Evolutionary conservation across 352 stramenopile species (phyloP).

Genomic region (Globisporangium alternatum): DNA sequence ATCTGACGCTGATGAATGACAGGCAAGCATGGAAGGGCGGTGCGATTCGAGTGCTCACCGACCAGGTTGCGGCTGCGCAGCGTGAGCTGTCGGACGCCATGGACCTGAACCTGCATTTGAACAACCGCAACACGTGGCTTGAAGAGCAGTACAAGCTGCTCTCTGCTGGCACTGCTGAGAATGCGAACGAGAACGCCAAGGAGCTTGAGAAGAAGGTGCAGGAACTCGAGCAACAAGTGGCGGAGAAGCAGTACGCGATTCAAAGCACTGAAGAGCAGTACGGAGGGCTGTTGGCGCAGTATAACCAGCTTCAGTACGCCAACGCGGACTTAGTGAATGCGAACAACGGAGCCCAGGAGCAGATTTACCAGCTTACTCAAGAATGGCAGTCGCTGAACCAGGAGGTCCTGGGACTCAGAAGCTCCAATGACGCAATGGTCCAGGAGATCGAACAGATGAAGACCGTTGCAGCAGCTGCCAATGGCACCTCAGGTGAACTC

Average conservation of each 20-base stretch:
- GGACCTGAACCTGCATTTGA: constrained; percentile 79
- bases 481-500: constrained; percentile 3
- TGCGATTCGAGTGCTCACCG: constrained; percentile 61
- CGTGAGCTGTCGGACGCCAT: constrained; percentile 79
- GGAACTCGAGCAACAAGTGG: constrained; percentile 25
- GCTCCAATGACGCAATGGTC: not conserved
- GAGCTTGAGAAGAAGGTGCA: constrained; percentile 27
- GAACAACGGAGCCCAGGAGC: constrained; percentile 12
- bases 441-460: constrained; percentile 7
- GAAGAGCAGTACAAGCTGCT: constrained; percentile 69
- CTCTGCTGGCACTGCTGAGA: constrained; percentile 22
- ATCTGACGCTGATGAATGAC: not conserved
- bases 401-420: constrained; percentile 10
- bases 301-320: constrained; percentile 12
- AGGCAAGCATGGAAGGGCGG: constrained; percentile 42
- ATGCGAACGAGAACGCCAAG: constrained; percentile 21
- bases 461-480: not conserved
- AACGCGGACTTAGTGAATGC: constrained; percentile 7
- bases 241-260: constrained; percentile 1
- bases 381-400: constrained; percentile 32
- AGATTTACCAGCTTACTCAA: constrained; percentile 11
- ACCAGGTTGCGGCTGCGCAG: constrained; percentile 69
- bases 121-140: constrained; percentile 73
- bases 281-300: constrained; percentile 19
- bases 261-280: constrained; percentile 27